Conservation (phyloP, 768 basidiomycete species). For the Panaeolus papilionaceus region DNA sequence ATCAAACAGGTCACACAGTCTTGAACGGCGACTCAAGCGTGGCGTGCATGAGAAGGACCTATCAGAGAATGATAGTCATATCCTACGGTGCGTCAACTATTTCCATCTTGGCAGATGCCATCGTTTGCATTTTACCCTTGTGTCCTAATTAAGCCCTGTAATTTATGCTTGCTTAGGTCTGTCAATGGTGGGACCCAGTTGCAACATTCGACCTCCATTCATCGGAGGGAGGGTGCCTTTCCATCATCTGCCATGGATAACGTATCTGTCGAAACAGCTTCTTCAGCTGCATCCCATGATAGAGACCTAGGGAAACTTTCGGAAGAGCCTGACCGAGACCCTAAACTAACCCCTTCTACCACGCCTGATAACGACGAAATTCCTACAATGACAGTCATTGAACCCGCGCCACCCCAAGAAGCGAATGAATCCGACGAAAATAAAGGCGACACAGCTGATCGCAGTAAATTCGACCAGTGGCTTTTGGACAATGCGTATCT, state of each 20-base stretch:
- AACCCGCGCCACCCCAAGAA: constrained; percentile 38
- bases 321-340: constrained; percentile 25
- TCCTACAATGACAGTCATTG: constrained; percentile 46
- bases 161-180: constrained; percentile 20
- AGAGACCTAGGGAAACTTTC: constrained; percentile 13
- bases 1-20: constrained; percentile 20
- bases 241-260: constrained; percentile 36
- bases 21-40: constrained; percentile 10
- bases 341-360: constrained; percentile 15
- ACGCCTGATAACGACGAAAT: constrained; percentile 23
- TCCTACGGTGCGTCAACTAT: background rate
- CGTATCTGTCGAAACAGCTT: constrained; percentile 34
- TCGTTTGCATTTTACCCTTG: constrained; percentile 11
- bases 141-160: constrained; percentile 9
- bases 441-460: constrained; percentile 26
- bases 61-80: constrained; percentile 13
- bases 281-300: constrained; percentile 28
- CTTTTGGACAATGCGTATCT: constrained; percentile 30
- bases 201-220: constrained; percentile 35
- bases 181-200: constrained; percentile 22
- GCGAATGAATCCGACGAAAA: background rate
- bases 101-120: constrained; percentile 17
- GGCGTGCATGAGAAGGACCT: constrained; percentile 2
- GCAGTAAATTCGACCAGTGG: constrained; percentile 36
- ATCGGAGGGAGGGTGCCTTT: constrained; percentile 73